Evolutionary conservation across 2,329 filamentous ascomycete species (phyloP).

Genomic region (Fusarium nematophilum): DNA sequence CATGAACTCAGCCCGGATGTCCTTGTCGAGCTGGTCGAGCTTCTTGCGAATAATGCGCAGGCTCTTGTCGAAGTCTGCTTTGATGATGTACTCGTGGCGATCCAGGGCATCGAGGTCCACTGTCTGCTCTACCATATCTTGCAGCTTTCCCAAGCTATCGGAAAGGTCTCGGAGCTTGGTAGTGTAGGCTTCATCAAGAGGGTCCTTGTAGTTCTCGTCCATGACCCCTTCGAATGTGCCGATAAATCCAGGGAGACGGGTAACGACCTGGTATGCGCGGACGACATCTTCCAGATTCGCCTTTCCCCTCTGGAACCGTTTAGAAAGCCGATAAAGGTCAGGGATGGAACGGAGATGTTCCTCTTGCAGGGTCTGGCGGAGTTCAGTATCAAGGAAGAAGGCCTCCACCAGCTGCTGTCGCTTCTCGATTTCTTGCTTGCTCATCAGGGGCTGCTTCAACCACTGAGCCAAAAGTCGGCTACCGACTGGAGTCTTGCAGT

Average conservation of each 20-base stretch:
- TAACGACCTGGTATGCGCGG: constrained; percentile 92
- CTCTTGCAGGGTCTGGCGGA: constrained; percentile 96
- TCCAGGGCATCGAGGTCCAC: constrained; percentile 96
- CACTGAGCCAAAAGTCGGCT: constrained; percentile 92
- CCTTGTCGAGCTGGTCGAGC: constrained; percentile 82
- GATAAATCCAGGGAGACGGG: constrained; percentile 90
- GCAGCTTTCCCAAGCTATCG: constrained; percentile 83
- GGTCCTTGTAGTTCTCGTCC: constrained; percentile 91
- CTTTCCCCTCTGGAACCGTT: constrained; percentile 91
- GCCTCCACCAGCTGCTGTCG: constrained; percentile 95
- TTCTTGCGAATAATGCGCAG: constrained; percentile 90
- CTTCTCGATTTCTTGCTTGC: constrained; percentile 85
- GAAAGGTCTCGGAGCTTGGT: constrained; percentile 81
- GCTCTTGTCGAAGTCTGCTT: constrained; percentile 94
- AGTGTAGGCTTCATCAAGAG: constrained; percentile 88
- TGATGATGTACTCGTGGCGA: constrained; percentile 98
- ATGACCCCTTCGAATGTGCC: constrained; percentile 91
- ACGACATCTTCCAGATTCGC: constrained; percentile 97
- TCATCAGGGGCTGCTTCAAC: constrained; percentile 98
- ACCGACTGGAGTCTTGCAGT: constrained; percentile 96
- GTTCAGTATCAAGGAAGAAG: constrained; percentile 91
- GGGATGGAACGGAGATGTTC: constrained; percentile 93
- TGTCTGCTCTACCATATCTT: constrained; percentile 98
- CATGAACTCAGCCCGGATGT: constrained; percentile 86
- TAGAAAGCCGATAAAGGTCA: constrained; percentile 91